phyloP scores from a whole-genome alignment of 192 early-diverging fungal species.

The Thoreauomyces humboldtii region DNA sequence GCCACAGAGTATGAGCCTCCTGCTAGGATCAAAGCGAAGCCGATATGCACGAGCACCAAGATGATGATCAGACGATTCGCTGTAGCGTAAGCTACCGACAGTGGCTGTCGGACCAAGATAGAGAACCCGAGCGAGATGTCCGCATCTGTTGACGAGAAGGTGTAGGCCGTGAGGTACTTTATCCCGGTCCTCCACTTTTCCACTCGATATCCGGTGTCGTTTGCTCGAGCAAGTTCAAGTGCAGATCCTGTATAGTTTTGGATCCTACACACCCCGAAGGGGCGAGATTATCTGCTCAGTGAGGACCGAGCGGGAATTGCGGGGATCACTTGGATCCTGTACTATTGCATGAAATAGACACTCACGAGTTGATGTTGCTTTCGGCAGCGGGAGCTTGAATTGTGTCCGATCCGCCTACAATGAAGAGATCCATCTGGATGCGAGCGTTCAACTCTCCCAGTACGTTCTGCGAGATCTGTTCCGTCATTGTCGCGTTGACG shows the following conservation, averaged over 20 bases:
- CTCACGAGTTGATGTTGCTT: not conserved
- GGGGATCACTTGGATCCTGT: too few species aligned
- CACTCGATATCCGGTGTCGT: not conserved
- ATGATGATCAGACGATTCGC: slow-evolving; percentile 13
- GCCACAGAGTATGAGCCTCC: slow-evolving; percentile 10
- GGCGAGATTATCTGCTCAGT: not conserved
- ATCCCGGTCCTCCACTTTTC: slow-evolving; percentile 18
- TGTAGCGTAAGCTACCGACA: slow-evolving; percentile 8
- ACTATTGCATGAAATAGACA: too few species aligned
- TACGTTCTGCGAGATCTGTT: not conserved
- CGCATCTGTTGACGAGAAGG: not conserved
- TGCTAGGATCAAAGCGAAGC: slow-evolving; percentile 16
- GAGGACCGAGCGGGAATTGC: too few species aligned
- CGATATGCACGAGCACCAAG: slow-evolving; percentile 5
- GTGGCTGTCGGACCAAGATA: slow-evolving; percentile 16
- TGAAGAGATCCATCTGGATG: slow-evolving; percentile 9
- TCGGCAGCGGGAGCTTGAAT: slow-evolving; percentile 8
- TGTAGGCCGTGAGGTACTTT: slow-evolving; percentile 11
- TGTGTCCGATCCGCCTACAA: slow-evolving; percentile 1
- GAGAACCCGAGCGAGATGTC: slow-evolving; percentile 11
- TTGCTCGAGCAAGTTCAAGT: not conserved
- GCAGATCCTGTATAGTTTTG: not conserved
- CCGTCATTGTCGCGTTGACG: slow-evolving; percentile 6
- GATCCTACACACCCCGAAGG: not conserved
- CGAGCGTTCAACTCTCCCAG: not conserved